Percentiles rank a stretch among this genome's conserved stretches.
Conservation (phyloP, 108 stramenopile genomes). For the Aurantiochytrium sp. region DNA sequence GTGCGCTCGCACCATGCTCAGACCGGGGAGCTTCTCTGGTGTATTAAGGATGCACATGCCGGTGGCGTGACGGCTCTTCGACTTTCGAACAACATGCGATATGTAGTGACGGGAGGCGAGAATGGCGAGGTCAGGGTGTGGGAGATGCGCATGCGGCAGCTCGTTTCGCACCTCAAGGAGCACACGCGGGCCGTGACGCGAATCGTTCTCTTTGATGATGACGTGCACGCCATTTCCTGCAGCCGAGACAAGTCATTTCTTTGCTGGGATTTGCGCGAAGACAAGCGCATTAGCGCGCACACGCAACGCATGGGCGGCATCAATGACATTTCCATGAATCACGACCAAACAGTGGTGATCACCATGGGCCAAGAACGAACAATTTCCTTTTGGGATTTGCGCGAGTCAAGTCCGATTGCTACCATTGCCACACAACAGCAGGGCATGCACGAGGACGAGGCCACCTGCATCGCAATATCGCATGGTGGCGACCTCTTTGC, state of each 20-base stretch:
- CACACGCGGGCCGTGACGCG: conserved; percentile 37
- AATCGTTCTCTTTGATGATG: conserved; percentile 42
- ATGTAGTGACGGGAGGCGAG: conserved; percentile 44
- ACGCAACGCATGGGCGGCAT: conserved; percentile 60
- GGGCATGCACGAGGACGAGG: conserved; percentile 31
- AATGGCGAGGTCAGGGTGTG: conserved; percentile 57
- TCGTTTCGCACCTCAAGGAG: conserved; percentile 55
- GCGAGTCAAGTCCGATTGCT: conserved; percentile 38
- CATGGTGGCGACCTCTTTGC: conserved; percentile 14
- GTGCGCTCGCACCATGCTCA: conserved; percentile 48
- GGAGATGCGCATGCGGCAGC: conserved; percentile 52
- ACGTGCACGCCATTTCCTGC: conserved; percentile 40
- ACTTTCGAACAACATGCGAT: conserved; percentile 48
- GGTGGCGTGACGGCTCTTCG: conserved; percentile 47
- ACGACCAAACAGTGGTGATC: conserved; percentile 40
- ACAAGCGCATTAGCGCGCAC: conserved; percentile 42
- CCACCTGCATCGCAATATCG: conserved; percentile 18
- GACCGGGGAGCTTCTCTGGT: conserved; percentile 44
- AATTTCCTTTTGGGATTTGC: conserved; percentile 49
- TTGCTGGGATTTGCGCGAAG: conserved; percentile 56
- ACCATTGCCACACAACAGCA: conserved; percentile 3
- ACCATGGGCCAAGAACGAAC: conserved; percentile 55
- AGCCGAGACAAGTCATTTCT: conserved; percentile 37
- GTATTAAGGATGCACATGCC: conserved; percentile 49
- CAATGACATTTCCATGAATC: conserved; percentile 39